Percentiles rank a stretch among this genome's conserved stretches.
Conservation (phyloP, 164 flowering plant genomes). For the Aristolochia californica region DNA sequence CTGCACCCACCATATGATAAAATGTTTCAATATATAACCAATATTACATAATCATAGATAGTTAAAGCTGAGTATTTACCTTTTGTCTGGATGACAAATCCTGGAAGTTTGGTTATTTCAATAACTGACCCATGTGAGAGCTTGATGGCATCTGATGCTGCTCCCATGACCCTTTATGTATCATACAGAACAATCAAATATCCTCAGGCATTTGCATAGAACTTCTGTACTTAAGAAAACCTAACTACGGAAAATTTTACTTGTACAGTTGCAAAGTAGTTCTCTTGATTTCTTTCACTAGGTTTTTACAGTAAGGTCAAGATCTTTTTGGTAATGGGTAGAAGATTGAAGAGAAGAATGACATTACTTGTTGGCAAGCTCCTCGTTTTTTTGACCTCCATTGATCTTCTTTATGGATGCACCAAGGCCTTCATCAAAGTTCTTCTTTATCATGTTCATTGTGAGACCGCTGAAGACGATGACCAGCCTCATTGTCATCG, state of each 20-base stretch:
- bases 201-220: too few relatives aligned
- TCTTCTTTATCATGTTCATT: conserved; percentile 50
- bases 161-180: conserved; percentile 40
- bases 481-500: conserved; percentile 39
- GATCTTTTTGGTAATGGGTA: too few relatives aligned
- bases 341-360: neutral
- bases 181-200: neutral
- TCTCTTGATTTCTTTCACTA: too few relatives aligned
- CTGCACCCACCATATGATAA: conserved; percentile 20
- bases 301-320: too few relatives aligned
- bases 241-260: too few relatives aligned
- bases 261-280: too few relatives aligned
- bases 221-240: too few relatives aligned
- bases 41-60: neutral
- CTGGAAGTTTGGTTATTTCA: conserved; percentile 43
- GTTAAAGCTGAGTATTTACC: conserved; percentile 15
- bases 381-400: conserved; percentile 41
- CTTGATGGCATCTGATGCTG: conserved; percentile 45
- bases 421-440: conserved; percentile 45
- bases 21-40: neutral
- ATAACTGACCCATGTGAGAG: conserved; percentile 41
- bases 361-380: conserved; percentile 36
- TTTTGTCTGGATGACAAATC: conserved; percentile 42
- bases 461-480: conserved; percentile 36
- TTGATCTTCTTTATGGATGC: conserved; percentile 45